phyloP scores from a whole-genome alignment of 306 rosid species.

The Phaseolus lunatus region DNA sequence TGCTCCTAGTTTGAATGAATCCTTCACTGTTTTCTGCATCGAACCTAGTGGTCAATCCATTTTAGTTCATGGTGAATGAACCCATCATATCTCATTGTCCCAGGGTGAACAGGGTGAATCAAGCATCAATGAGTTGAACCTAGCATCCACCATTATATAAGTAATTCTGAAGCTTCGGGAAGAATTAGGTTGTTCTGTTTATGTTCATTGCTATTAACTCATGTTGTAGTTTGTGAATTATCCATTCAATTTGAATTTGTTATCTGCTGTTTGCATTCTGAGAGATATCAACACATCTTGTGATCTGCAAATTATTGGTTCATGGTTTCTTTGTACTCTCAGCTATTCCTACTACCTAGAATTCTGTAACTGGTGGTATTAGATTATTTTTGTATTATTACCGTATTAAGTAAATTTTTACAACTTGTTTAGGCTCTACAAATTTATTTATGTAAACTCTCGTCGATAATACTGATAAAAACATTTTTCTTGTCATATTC shows the following conservation, averaged over 20 bases:
- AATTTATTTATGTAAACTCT: background rate
- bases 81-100: background rate
- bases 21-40: background rate
- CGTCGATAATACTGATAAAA: background rate
- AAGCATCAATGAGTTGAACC: background rate
- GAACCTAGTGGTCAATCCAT: background rate
- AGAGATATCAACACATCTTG: background rate
- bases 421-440: background rate
- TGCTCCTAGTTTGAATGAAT: background rate
- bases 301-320: slow-evolving; percentile 2
- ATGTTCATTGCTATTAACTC: too few relatives aligned
- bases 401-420: background rate
- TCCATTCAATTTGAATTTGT: background rate
- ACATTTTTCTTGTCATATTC: background rate
- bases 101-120: background rate
- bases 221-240: background rate
- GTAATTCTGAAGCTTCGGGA: background rate
- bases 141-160: background rate
- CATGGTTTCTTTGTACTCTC: background rate
- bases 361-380: background rate
- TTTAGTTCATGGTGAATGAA: background rate
- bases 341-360: background rate
- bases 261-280: background rate
- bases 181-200: background rate
- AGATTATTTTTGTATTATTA: background rate